phyloP scores from a whole-genome alignment of 306 rosid species.

The Vigna radiata region DNA sequence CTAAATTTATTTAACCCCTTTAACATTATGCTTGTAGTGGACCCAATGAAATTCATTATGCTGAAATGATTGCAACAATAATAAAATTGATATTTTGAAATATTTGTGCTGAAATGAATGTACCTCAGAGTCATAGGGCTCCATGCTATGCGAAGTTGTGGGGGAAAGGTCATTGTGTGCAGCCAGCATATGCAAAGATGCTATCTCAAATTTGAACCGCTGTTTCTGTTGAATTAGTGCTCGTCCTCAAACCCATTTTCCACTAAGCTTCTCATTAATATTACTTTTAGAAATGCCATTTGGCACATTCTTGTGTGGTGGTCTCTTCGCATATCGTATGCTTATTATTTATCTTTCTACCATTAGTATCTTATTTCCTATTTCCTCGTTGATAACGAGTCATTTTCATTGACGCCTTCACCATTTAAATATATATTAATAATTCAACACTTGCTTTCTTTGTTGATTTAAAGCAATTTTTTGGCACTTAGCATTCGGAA shows the following conservation, averaged over 20 bases:
- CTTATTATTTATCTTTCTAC: not conserved
- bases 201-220: too few relatives aligned
- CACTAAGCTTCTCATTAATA: not conserved
- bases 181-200: too few relatives aligned
- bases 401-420: slow-evolving; percentile 19
- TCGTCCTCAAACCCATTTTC: not conserved
- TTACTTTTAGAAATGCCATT: not conserved
- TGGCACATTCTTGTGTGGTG: not conserved
- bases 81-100: slow-evolving; percentile 7
- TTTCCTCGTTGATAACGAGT: not conserved
- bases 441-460: not conserved
- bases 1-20: not conserved
- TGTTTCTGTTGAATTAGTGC: too few relatives aligned
- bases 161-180: too few relatives aligned
- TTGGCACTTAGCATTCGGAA: not conserved
- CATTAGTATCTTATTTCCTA: not conserved
- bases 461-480: not conserved
- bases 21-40: slow-evolving; percentile 23
- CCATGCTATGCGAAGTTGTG: not conserved
- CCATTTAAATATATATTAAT: not conserved
- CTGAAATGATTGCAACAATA: not conserved
- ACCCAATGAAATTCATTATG: not conserved
- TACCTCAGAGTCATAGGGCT: not conserved
- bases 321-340: not conserved
- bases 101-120: too few relatives aligned